Percentiles rank a stretch among this genome's conserved stretches.
Evolutionary conservation across 495 filamentous ascomycete genomes (phyloP).

Genomic region (Neurospora tetraspora): DNA sequence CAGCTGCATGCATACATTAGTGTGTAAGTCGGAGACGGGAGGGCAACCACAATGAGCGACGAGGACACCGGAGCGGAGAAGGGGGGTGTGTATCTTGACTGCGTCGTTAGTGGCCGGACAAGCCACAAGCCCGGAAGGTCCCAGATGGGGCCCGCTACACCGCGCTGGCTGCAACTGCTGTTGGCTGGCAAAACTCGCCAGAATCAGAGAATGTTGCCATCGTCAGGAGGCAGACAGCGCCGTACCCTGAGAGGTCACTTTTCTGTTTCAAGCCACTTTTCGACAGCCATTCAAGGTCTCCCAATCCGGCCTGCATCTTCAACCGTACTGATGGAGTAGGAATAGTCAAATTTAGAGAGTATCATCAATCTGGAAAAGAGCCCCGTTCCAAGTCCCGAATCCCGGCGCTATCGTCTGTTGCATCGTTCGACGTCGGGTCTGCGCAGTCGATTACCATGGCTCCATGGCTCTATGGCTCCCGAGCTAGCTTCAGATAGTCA

Average conservation of each 20-base stretch:
- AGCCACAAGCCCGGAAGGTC: conserved; percentile 1
- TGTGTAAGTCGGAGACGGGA: background rate
- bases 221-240: conserved; percentile 2
- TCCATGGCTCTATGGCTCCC: background rate
- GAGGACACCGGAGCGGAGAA: background rate
- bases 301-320: background rate
- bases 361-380: background rate
- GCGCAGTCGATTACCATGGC: background rate
- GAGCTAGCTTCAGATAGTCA: background rate
- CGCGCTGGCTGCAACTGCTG: background rate
- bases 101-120: conserved; percentile 6
- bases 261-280: background rate
- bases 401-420: background rate
- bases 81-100: conserved; percentile 1
- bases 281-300: background rate
- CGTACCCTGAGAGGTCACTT: background rate
- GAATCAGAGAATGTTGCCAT: conserved; percentile 8
- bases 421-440: background rate
- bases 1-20: background rate
- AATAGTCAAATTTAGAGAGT: background rate
- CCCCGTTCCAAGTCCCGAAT: background rate
- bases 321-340: background rate
- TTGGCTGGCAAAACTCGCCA: conserved; percentile 7
- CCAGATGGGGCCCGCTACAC: conserved; percentile 6
- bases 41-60: background rate